Percentiles rank a stretch among this genome's conserved stretches.
Conservation (phyloP, 179 eudicot genomes). For the Amaranthus tricolor region DNA sequence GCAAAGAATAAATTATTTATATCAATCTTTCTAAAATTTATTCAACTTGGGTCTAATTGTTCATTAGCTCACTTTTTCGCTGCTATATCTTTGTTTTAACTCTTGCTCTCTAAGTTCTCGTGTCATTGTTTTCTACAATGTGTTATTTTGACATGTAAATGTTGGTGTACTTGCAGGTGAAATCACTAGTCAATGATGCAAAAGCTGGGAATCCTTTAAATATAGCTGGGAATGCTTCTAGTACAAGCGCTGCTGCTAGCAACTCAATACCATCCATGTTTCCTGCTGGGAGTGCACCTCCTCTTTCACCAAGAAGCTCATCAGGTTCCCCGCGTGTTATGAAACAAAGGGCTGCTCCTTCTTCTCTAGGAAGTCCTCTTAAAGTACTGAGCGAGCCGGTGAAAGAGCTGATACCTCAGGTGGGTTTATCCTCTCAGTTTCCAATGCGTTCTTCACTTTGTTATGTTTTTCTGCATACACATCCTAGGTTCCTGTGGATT, state of each 20-base stretch:
- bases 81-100: background rate
- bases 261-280: conserved; percentile 88
- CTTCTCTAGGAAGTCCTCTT: conserved; percentile 72
- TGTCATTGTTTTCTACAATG: background rate
- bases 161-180: conserved; percentile 50
- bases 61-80: background rate
- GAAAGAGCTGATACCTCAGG: conserved; percentile 92
- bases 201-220: conserved; percentile 72
- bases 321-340: conserved; percentile 87
- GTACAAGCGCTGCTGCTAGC: conserved; percentile 60
- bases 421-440: conserved; percentile 18
- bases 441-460: background rate
- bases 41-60: background rate
- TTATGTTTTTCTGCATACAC: background rate
- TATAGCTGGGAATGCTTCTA: conserved; percentile 60
- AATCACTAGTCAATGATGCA: conserved; percentile 75
- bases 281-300: conserved; percentile 94
- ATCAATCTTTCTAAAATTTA: background rate
- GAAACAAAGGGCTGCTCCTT: conserved; percentile 76
- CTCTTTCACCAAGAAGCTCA: conserved; percentile 96
- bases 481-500: background rate
- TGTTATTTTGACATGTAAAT: background rate
- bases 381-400: conserved; percentile 76
- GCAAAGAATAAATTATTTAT: too few species aligned
- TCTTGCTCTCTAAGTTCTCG: background rate